Percentiles rank a stretch among this genome's conserved stretches.
Evolutionary conservation across 2,329 filamentous ascomycete species (phyloP).

Genomic region (Bipolaris victoriae): DNA sequence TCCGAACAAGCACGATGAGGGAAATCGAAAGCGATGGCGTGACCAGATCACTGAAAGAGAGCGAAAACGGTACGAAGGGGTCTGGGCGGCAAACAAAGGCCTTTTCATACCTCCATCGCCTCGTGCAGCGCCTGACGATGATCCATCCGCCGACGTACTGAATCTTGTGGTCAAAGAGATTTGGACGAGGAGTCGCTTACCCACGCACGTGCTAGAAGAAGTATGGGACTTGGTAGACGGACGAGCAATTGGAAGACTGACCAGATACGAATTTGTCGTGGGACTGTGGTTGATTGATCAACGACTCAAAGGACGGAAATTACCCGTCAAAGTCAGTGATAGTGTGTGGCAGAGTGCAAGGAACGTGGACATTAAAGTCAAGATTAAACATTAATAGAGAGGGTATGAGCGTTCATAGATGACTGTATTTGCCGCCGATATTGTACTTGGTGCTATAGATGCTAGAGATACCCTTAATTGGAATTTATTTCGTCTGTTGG

Average conservation of each 20-base stretch:
- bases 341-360: conserved; percentile 77
- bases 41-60: conserved; percentile 75
- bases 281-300: conserved; percentile 85
- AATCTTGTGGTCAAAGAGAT: conserved; percentile 75
- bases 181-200: conserved; percentile 74
- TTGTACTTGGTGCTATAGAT: conserved; percentile 18
- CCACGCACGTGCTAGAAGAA: conserved; percentile 71
- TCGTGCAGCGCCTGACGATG: conserved; percentile 19
- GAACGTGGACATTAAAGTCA: conserved; percentile 51
- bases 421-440: conserved; percentile 13
- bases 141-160: conserved; percentile 61
- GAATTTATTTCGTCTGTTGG: conserved; percentile 7
- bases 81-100: conserved; percentile 83
- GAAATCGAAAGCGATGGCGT: conserved; percentile 75
- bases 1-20: conserved; percentile 75
- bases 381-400: conserved; percentile 24
- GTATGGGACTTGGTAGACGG: conserved; percentile 78
- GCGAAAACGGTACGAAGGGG: conserved; percentile 79
- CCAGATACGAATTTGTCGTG: conserved; percentile 77
- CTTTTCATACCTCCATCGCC: conserved; percentile 42
- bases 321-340: conserved; percentile 71
- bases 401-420: conserved; percentile 1
- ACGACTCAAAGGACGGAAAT: conserved; percentile 76
- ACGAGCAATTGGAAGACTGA: conserved; percentile 61
- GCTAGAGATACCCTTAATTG: conserved; percentile 39